These are phyloP conservation scores for Lipomyces kockii DNA, from an alignment of 805 yeast genomes.

Conservation along the genomic window DNA sequence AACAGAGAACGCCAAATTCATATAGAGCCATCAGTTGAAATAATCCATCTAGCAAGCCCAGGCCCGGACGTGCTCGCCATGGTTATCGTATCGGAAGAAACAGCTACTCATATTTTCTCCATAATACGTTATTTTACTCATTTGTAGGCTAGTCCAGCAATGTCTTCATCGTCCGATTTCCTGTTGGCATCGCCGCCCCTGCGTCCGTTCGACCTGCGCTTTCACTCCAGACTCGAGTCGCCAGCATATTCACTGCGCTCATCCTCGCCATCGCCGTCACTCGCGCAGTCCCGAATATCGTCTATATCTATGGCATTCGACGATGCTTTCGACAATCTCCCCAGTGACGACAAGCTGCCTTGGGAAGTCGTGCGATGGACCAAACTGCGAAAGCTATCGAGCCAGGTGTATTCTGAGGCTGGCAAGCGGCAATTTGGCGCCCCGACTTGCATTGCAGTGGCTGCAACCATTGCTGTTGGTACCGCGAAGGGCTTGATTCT, in stretches of 20 bases:
- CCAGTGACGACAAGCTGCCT: conserved; percentile 30
- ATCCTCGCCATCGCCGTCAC: conserved; percentile 27
- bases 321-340: conserved; percentile 31
- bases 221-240: conserved; percentile 35
- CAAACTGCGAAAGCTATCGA: conserved; percentile 50
- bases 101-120: not conserved
- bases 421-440: conserved; percentile 54
- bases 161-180: conserved; percentile 27
- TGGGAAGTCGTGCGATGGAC: conserved; percentile 47
- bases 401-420: conserved; percentile 46
- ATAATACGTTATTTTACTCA: not conserved
- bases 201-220: conserved; percentile 36
- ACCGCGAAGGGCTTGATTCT: conserved; percentile 69
- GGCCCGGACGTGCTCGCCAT: not conserved
- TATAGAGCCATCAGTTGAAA: not conserved
- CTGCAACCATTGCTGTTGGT: conserved; percentile 63
- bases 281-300: conserved; percentile 30
- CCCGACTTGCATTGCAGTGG: conserved; percentile 53
- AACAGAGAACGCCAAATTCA: not conserved
- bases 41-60: not conserved
- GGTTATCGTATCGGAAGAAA: not conserved
- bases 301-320: conserved; percentile 28
- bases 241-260: conserved; percentile 34
- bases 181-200: conserved; percentile 28
- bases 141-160: conserved; percentile 3